phyloP scores from a whole-genome alignment of 805 yeast species.

The Candida mattraensis region DNA sequence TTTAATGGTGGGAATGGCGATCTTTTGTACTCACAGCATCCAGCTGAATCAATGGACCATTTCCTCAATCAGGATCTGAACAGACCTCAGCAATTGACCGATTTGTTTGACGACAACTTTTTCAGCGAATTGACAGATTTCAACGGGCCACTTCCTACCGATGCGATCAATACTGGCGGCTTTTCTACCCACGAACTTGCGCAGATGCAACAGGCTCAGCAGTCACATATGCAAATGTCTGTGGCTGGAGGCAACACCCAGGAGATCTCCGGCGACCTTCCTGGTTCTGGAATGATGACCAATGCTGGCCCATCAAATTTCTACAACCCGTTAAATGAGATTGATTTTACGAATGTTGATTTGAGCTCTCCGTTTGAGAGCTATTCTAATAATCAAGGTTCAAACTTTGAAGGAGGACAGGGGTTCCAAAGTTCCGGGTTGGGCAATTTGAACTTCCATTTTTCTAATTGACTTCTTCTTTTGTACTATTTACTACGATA shows the following conservation, averaged over 20 bases:
- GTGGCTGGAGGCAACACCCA: conserved; percentile 4
- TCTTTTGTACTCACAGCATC: conserved; percentile 1
- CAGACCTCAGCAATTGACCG: conserved; percentile 24
- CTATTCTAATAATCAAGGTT: conserved; percentile 10
- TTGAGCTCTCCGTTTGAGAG: conserved; percentile 28
- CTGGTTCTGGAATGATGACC: conserved; percentile 9
- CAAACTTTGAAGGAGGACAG: conserved; percentile 4
- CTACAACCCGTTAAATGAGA: conserved; percentile 37
- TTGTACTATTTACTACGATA: not conserved
- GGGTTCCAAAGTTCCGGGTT: conserved; percentile 14
- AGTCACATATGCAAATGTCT: conserved; percentile 8
- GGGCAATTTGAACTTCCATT: conserved; percentile 21
- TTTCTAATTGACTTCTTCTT: conserved; percentile 3
- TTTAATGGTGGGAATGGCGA: conserved; percentile 17
- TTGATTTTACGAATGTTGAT: conserved; percentile 40
- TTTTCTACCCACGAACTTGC: conserved; percentile 9
- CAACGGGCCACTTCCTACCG: conserved; percentile 19
- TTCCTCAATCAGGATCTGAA: conserved; percentile 12
- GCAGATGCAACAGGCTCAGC: conserved; percentile 8
- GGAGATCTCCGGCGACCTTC: conserved; percentile 4
- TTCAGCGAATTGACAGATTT: conserved; percentile 33
- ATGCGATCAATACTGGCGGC: conserved; percentile 9
- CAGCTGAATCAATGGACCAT: conserved; percentile 3
- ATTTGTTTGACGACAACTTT: conserved; percentile 35
- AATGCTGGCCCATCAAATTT: conserved; percentile 14